These are phyloP conservation scores for Magnolia kwangsiensis DNA, from an alignment of 164 flowering plant genomes.

Conservation along the genomic window DNA sequence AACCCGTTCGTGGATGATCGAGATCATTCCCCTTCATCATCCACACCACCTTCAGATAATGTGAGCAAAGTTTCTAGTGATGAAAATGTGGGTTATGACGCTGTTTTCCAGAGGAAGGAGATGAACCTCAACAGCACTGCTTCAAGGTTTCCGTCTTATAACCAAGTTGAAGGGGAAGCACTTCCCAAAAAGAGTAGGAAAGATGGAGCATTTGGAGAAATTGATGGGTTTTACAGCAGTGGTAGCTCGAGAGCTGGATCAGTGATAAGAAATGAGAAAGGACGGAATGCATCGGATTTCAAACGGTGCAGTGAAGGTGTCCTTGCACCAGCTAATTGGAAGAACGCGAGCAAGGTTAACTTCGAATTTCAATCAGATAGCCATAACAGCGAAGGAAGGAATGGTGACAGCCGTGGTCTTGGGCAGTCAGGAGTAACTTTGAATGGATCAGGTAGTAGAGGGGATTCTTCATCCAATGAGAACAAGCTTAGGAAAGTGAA, in stretches of 20 bases:
- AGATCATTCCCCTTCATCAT: slow-evolving; percentile 41
- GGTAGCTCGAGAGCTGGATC: slow-evolving; percentile 15
- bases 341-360: slow-evolving; percentile 28
- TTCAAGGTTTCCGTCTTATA: slow-evolving; percentile 24
- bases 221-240: slow-evolving; percentile 13
- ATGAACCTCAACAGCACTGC: slow-evolving; percentile 48
- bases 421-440: slow-evolving; percentile 14
- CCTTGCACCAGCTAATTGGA: slow-evolving; percentile 67
- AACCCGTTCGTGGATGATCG: slow-evolving; percentile 27
- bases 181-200: slow-evolving; percentile 22
- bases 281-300: slow-evolving; percentile 24
- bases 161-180: slow-evolving; percentile 32
- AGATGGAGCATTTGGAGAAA: slow-evolving; percentile 29
- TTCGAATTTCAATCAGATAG: slow-evolving; percentile 25
- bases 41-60: slow-evolving; percentile 55
- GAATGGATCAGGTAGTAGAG: slow-evolving; percentile 33
- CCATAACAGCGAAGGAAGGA: slow-evolving; percentile 17
- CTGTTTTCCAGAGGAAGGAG: slow-evolving; percentile 41
- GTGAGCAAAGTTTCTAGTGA: slow-evolving; percentile 50
- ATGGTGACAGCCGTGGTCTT: slow-evolving; percentile 15
- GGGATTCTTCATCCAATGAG: slow-evolving; percentile 25
- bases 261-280: slow-evolving; percentile 10
- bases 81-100: slow-evolving; percentile 34
- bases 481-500: slow-evolving; percentile 71
- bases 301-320: slow-evolving; percentile 53